Base-by-base conservation (phyloP, 129 eudicot genomes). In the Arctium minus region DNA sequence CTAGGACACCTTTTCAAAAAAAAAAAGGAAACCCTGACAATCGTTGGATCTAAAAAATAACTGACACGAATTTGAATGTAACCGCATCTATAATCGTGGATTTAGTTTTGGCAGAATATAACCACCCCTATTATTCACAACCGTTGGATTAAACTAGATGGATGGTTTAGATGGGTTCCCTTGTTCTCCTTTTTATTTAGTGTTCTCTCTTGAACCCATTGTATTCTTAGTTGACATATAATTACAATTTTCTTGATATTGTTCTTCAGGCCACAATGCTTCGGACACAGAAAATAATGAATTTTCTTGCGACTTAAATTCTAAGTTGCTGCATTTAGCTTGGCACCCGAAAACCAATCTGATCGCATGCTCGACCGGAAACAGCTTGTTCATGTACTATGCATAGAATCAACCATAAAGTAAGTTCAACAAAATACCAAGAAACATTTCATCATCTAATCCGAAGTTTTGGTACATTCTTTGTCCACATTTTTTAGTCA, bases 341-440 rank as follows among this genome's bases (percentile, higher is more conserved):
- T 93, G 97, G 97, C 96, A 93, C 83, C 97, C 97, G 53, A 87
- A 73, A 68, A 72, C 86, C 32, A 85, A 93, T 85, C 39, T 91
- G 82, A 91, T 93, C 53, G 96, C 97, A 62, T 93, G 96, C 75
- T 90, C 93, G 35, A 67, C 90, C 29, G 92, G 89, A 79, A 88
- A 75, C 85, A 93, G 91, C 81, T 87, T 93, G 87, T 85, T 82
- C 80, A 78, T 91, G 93, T 86, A 88, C 80, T 77, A 80, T 83
- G 93, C 97, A 17, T 87, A 84, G 67, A 64, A 70, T 81, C 29
- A 69, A 33, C 37, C 15, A 56, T 27, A 4, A 74, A 35, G 29
- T 8, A 38, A 37, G 53, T 73, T 29, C 18, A 10, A 39, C 83
- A 31, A 31, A 38, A 65, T 35, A 77, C 18, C n/a, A 29, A 84